These are phyloP conservation scores for Thalassiosira mediterranea DNA, from an alignment of 352 stramenopile genomes.

Conservation along the genomic window DNA sequence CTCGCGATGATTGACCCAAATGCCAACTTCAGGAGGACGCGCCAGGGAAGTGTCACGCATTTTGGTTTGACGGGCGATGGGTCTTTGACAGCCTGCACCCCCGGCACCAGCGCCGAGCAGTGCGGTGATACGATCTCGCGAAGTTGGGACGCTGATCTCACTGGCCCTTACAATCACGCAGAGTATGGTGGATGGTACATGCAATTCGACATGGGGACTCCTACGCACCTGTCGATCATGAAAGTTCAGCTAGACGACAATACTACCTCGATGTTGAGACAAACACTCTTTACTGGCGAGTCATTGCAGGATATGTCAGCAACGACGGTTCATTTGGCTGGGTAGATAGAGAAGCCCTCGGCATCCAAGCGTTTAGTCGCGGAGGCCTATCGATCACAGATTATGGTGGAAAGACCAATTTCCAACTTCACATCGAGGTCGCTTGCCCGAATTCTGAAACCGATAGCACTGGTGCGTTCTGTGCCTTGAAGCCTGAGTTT, in stretches of 20 bases:
- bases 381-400: neutral
- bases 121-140: constrained; percentile 7
- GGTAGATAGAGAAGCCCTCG: neutral
- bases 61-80: constrained; percentile 13
- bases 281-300: constrained; percentile 16
- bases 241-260: constrained; percentile 10
- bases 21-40: neutral
- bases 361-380: neutral
- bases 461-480: constrained; percentile 3
- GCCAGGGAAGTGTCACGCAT: constrained; percentile 8
- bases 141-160: constrained; percentile 15
- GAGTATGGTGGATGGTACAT: constrained; percentile 15
- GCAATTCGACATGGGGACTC: constrained; percentile 7
- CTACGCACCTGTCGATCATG: constrained; percentile 10
- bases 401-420: neutral
- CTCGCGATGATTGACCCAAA: constrained; percentile 13
- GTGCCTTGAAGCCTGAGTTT: constrained; percentile 6
- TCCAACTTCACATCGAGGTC: neutral
- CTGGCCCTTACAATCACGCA: constrained; percentile 11
- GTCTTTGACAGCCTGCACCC: constrained; percentile 5
- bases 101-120: neutral
- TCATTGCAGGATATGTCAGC: constrained; percentile 17
- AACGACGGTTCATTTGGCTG: constrained; percentile 2
- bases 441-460: neutral
- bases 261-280: constrained; percentile 3